A percentile compares a stretch with the other conserved stretches of the same genome.
phyloP scores from a whole-genome alignment of 23 red algal species.

The Gracilaria gracilis region DNA sequence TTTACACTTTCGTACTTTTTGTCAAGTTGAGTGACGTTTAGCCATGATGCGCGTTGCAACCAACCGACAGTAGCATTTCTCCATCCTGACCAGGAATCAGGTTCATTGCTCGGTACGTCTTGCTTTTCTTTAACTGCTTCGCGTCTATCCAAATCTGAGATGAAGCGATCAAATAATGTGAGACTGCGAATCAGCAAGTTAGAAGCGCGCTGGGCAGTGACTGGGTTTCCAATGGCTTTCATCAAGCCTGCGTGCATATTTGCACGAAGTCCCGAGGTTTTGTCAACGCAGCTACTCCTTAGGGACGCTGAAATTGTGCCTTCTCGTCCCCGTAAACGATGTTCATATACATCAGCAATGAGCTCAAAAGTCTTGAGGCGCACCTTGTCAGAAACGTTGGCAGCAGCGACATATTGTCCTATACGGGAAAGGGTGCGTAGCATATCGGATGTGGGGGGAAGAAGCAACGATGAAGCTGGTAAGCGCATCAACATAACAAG shows the following conservation, averaged over 20 bases:
- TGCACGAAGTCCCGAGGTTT: background rate
- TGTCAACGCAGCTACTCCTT: background rate
- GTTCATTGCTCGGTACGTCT: background rate
- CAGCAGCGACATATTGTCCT: background rate
- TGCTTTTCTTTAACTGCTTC: conserved; percentile 6
- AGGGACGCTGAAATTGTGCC: background rate
- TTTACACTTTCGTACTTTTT: conserved; percentile 45
- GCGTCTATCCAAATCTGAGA: background rate
- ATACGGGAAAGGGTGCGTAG: background rate
- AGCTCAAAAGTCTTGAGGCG: conserved; percentile 28
- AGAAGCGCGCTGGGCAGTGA: background rate
- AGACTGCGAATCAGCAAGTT: conserved; percentile 1
- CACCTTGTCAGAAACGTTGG: background rate
- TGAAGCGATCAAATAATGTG: conserved; percentile 10
- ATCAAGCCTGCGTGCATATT: conserved; percentile 7
- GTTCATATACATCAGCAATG: conserved; percentile 51
- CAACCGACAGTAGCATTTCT: conserved; percentile 41
- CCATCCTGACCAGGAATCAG: conserved; percentile 41
- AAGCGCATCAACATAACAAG: conserved; percentile 36
- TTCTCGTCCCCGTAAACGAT: conserved; percentile 4
- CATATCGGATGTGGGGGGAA: background rate
- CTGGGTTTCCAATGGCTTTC: background rate
- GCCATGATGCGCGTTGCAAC: conserved; percentile 32
- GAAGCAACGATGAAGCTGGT: conserved; percentile 20
- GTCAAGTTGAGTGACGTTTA: conserved; percentile 8